Evolutionary conservation across 495 filamentous ascomycete genomes (phyloP).

Genomic region (Tirmania nivea): DNA sequence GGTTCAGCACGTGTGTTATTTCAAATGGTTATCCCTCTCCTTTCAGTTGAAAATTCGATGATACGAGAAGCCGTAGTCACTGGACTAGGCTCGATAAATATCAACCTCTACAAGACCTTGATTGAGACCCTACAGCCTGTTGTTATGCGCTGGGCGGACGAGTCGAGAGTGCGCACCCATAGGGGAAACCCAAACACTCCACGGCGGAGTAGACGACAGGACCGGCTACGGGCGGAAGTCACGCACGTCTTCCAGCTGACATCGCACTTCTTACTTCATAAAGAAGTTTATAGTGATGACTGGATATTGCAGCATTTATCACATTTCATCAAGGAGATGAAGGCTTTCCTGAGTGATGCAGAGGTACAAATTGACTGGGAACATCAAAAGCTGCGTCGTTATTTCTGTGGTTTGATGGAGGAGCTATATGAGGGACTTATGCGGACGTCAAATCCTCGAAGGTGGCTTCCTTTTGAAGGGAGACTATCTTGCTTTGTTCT

Average conservation of each 20-base stretch:
- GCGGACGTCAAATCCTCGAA: conserved; percentile 57
- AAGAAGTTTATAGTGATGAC: conserved; percentile 65
- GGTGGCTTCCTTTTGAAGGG: conserved; percentile 92
- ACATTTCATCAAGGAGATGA: conserved; percentile 74
- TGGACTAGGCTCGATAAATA: conserved; percentile 83
- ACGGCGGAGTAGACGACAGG: conserved; percentile 53
- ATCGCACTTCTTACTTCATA: conserved; percentile 64
- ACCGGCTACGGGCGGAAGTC: conserved; percentile 75
- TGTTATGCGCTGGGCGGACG: conserved; percentile 27
- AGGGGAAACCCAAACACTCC: conserved; percentile 46
- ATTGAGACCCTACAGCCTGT: conserved; percentile 76
- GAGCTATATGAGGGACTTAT: conserved; percentile 83
- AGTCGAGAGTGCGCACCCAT: conserved; percentile 2
- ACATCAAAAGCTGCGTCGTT: conserved; percentile 73
- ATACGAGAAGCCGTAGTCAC: conserved; percentile 81
- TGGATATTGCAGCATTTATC: conserved; percentile 83
- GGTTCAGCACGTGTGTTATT: conserved; percentile 75
- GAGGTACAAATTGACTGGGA: conserved; percentile 94
- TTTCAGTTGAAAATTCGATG: conserved; percentile 49
- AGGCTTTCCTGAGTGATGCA: conserved; percentile 77
- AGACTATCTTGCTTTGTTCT: conserved; percentile 80
- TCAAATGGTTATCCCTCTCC: conserved; percentile 66
- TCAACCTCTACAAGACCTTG: conserved; percentile 80
- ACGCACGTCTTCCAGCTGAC: conserved; percentile 90
- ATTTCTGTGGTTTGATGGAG: conserved; percentile 86